These are phyloP conservation scores for Phaeoacremonium minimum DNA, from an alignment of 2,329 filamentous ascomycete species.

Conservation along the genomic window DNA sequence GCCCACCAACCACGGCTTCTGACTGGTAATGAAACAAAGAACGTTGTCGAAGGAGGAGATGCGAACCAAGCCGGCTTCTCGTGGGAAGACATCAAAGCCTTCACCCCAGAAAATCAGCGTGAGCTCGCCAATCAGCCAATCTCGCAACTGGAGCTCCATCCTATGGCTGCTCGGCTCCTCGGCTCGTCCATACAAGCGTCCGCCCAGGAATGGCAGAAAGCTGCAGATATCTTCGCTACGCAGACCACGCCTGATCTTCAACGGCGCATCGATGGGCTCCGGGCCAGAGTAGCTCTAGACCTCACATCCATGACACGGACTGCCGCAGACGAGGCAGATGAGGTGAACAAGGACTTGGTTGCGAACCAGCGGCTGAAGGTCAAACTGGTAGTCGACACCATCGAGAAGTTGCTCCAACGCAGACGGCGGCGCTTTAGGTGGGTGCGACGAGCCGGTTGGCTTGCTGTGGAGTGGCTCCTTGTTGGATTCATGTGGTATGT, in stretches of 20 bases:
- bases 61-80: slow-evolving; percentile 16
- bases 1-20: slow-evolving; percentile 45
- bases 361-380: slow-evolving; percentile 74
- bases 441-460: slow-evolving; percentile 72
- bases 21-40: slow-evolving; percentile 19
- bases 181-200: slow-evolving; percentile 40
- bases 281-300: slow-evolving; percentile 44
- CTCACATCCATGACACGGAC: slow-evolving; percentile 58
- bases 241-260: slow-evolving; percentile 52
- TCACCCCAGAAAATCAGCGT: slow-evolving; percentile 27
- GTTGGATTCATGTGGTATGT: slow-evolving; percentile 92
- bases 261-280: slow-evolving; percentile 40
- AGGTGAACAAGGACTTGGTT: slow-evolving; percentile 70
- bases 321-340: slow-evolving; percentile 75
- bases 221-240: slow-evolving; percentile 55
- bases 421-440: slow-evolving; percentile 66
- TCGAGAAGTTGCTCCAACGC: slow-evolving; percentile 71
- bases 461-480: slow-evolving; percentile 80
- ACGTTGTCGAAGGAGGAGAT: slow-evolving; percentile 16
- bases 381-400: slow-evolving; percentile 74
- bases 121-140: slow-evolving; percentile 26
- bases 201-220: slow-evolving; percentile 51
- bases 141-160: slow-evolving; percentile 40
- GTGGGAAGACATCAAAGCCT: slow-evolving; percentile 39
- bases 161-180: slow-evolving; percentile 48